Base-by-base conservation (phyloP, 2,329 filamentous ascomycete genomes). In the Didymella arachidicola region DNA sequence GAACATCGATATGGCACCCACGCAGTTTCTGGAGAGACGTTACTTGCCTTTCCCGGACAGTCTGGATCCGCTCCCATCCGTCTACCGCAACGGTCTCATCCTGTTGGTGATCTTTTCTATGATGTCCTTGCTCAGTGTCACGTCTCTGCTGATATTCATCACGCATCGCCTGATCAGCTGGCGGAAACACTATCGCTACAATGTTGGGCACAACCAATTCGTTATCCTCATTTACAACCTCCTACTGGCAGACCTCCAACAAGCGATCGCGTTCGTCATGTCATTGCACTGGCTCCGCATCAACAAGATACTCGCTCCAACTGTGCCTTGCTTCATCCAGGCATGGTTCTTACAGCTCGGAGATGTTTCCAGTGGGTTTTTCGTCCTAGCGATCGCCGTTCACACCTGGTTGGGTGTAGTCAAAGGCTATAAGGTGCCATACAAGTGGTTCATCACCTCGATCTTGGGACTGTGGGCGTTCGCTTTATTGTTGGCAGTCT, bases 141-240 rank as follows among this genome's bases (percentile, higher is more conserved):
- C 77, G 2, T 54, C 61, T 2, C 73, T 84, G 5, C 75, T 84
- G 6, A 58, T 60, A 11, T 83, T 83, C 71, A 80, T 84, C 60
- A 83, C 82, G 10, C 80, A 82, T 61, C 80, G 82, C 25, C 70
- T 84, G n/a, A 65, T 84, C 30, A 80, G 80, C 59, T 84, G 82
- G 82, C 75, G 79, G 45, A 76, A 74, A 53, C 79, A 79, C 59
- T 82, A 83, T 64, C 69, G 76, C 38, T 74, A 80, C 60, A 81
- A 82, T 58, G 81, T 84, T 52, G 81, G 82, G 59, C 81, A 83
- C 70, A 84, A 84, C 62, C 82, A 84, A 71, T 84, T 82, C 53
- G 81, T 90, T 27, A 79, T 91, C 0, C 80, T 91, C 4, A 88
- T 91, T 57, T 85, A 89, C 71, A 91, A 91, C 70, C 82, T 91